phyloP scores from a whole-genome alignment of 2,329 filamentous ascomycete species.

The Nannizziopsis arthrosporioides region DNA sequence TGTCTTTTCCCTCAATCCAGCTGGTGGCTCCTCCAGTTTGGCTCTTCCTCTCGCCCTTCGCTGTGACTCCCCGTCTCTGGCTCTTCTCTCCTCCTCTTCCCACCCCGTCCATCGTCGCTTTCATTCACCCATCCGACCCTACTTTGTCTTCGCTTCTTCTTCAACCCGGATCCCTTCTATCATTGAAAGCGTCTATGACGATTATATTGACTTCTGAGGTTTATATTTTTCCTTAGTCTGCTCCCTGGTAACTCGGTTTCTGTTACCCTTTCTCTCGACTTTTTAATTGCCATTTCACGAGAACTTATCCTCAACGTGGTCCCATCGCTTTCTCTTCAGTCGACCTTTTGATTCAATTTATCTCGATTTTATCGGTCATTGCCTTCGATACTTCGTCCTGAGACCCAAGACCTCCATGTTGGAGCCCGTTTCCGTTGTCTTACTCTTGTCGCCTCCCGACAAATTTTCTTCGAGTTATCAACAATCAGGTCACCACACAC shows the following conservation, averaged over 20 bases:
- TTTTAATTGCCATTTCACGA: constrained; percentile 1
- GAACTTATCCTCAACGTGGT: constrained; percentile 15
- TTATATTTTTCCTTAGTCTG: constrained; percentile 1
- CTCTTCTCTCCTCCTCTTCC: constrained; percentile 10
- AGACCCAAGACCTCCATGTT: constrained; percentile 4
- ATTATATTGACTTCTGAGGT: neutral
- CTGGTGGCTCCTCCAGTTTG: constrained; percentile 10
- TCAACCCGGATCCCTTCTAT: constrained; percentile 9
- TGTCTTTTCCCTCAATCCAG: constrained; percentile 12
- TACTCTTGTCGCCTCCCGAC: neutral
- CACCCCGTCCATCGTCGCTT: constrained; percentile 7
- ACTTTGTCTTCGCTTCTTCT: constrained; percentile 14
- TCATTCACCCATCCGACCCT: constrained; percentile 6
- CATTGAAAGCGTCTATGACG: constrained; percentile 5
- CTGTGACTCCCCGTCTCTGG: constrained; percentile 5
- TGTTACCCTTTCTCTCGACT: neutral
- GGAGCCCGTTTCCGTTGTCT: constrained; percentile 4
- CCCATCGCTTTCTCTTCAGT: constrained; percentile 6
- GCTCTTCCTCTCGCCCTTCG: constrained; percentile 12
- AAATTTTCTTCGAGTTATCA: neutral
- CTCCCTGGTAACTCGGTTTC: neutral
- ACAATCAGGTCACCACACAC: neutral
- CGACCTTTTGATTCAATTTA: neutral
- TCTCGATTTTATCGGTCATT: constrained; percentile 1
- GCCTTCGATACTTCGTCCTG: constrained; percentile 1